These are phyloP conservation scores for Saccharomyces pastorianus DNA, from an alignment of 1,139 yeast genomes.

Conservation along the genomic window DNA sequence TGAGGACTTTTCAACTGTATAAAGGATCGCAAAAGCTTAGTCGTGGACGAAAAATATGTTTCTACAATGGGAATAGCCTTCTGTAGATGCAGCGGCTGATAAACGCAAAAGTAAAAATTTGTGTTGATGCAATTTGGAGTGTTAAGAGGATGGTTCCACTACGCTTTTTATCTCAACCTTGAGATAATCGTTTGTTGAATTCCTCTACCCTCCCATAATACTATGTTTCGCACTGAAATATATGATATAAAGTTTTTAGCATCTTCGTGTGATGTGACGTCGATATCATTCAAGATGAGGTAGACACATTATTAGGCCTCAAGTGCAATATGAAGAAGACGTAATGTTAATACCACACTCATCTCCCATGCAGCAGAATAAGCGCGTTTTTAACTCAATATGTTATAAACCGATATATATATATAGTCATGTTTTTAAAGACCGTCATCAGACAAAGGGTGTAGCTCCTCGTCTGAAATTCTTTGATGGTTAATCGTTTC, in stretches of 20 bases:
- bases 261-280: neutral
- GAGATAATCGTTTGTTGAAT: no score
- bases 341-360: no score
- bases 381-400: no score
- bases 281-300: neutral
- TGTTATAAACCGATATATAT: no score
- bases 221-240: neutral
- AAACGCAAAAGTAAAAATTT: neutral
- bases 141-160: neutral
- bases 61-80: neutral
- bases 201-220: neutral
- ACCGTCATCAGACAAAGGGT: slow-evolving; percentile 4
- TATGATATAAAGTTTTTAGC: neutral
- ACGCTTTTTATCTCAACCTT: neutral
- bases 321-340: neutral
- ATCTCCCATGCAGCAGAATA: no score
- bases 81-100: neutral
- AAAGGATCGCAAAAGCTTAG: neutral
- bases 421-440: neutral
- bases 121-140: neutral
- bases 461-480: slow-evolving; percentile 10
- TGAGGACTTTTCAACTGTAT: neutral
- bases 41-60: neutral
- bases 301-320: neutral
- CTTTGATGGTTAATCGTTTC: slow-evolving; percentile 6